Evolutionary conservation across 257 asterid genomes (phyloP).

Genomic region (Lithospermum erythrorhizon): DNA sequence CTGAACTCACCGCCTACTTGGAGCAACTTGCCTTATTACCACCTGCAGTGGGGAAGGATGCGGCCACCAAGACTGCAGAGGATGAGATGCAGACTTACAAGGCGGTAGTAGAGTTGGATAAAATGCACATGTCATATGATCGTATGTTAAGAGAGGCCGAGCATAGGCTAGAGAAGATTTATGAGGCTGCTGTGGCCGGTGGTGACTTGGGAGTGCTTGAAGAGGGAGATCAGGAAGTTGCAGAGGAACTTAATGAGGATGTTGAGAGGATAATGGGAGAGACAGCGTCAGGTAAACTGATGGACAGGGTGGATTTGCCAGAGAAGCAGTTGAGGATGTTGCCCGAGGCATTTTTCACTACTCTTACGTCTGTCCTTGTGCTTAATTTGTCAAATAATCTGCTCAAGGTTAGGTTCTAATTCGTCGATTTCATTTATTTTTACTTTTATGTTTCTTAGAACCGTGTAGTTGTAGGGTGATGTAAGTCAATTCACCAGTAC

Average conservation of each 20-base stretch:
- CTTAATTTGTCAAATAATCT: conserved; percentile 72
- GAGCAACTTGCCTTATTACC: not conserved
- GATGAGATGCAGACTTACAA: conserved; percentile 42
- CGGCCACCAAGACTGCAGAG: conserved; percentile 1
- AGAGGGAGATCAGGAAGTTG: conserved; percentile 20
- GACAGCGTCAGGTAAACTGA: conserved; percentile 33
- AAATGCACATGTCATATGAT: conserved; percentile 72
- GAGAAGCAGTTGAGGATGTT: conserved; percentile 45
- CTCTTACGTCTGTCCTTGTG: conserved; percentile 37
- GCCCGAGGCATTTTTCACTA: conserved; percentile 71
- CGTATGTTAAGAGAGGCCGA: conserved; percentile 75
- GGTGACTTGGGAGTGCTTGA: conserved; percentile 25
- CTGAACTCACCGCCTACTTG: conserved; percentile 45
- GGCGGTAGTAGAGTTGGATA: conserved; percentile 67
- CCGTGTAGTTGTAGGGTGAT: too few relatives aligned
- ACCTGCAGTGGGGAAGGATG: not conserved
- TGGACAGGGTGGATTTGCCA: conserved; percentile 53
- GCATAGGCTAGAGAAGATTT: conserved; percentile 65
- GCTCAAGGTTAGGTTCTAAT: conserved; percentile 41
- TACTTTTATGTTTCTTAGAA: too few relatives aligned
- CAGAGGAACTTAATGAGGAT: conserved; percentile 53
- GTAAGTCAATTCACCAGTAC: too few relatives aligned
- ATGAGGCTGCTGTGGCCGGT: conserved; percentile 73
- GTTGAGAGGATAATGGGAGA: conserved; percentile 60
- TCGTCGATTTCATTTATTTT: not conserved